Evolutionary conservation across 2,329 filamentous ascomycete genomes (phyloP), one percentile per base, ranked within the genome.

Genomic region (Trichoderma guizhouense): DNA sequence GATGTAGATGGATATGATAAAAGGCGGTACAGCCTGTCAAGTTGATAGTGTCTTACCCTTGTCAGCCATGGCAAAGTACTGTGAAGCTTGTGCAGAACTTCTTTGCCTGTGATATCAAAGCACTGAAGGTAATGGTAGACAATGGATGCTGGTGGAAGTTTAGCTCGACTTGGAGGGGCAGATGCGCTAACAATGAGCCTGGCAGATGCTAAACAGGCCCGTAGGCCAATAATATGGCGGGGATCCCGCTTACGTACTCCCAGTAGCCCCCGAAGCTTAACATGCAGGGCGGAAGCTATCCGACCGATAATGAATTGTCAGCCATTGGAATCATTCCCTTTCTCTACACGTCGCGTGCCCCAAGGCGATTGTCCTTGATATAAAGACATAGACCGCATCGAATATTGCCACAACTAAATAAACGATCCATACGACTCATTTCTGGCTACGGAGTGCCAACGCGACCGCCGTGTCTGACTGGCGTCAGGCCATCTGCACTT

Each of bases 31-130:
- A 60, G 30, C 18, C 1, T 58, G 5, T 30, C 0, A 58, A 32
- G 26, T 11, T 9, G 5, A 9, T 7, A 21, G n/a, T 6, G 32
- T 72, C 76, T 53, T 75, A 80, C 82, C 81, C 75, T 82, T 84
- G 74, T 85, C 83, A 62, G 83, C 78, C 83, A 86, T 85, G 58
- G 71, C 78, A 36, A 28, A 62, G 28, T 5, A 21, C 12, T 62
- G 57, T 69, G 67, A 34, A 62, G 58, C 39, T 51, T 36, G 39
- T 32, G 32, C 24, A 51, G 15, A 21, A 21, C 18, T 69, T 69
- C 18, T 21, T 32, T 61, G 57, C n/a, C 26, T 60, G 32, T 62
- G 30, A 21, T 24, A 26, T 26, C 4, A 24, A 60, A 21, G 18
- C 30, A 34, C 32, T 21, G 57, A 21, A 34, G 57, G 32, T 34